These are phyloP conservation scores for Colletotrichum coccodes DNA, from an alignment of 2,329 filamentous ascomycete genomes.

Conservation along the genomic window DNA sequence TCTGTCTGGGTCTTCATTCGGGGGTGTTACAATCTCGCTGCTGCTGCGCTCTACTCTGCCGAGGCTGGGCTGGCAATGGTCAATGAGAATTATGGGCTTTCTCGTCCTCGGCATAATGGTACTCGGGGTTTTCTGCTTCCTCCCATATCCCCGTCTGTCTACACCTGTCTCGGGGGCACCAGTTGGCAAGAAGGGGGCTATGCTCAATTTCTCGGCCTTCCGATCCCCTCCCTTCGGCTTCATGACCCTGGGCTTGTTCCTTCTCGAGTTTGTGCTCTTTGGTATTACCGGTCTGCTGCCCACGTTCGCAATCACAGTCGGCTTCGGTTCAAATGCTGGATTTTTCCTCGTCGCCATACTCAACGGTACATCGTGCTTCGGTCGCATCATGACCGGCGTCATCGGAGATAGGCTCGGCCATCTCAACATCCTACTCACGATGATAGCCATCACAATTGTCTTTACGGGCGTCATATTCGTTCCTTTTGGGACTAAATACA, in stretches of 20 bases:
- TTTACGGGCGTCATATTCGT: slow-evolving; percentile 55
- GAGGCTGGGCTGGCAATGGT: slow-evolving; percentile 45
- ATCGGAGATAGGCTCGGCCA: slow-evolving; percentile 53
- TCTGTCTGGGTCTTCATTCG: slow-evolving; percentile 36
- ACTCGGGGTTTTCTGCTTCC: slow-evolving; percentile 45
- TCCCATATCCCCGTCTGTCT: slow-evolving; percentile 39
- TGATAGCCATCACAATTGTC: slow-evolving; percentile 47
- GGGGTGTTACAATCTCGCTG: slow-evolving; percentile 45
- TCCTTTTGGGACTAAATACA: slow-evolving; percentile 52
- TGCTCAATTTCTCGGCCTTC: slow-evolving; percentile 52
- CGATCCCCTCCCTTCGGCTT: slow-evolving; percentile 51
- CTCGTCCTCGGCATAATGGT: slow-evolving; percentile 40
- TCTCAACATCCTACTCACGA: slow-evolving; percentile 54
- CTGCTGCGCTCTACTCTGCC: slow-evolving; percentile 44
- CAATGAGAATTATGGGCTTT: slow-evolving; percentile 44
- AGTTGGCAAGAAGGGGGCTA: background rate
- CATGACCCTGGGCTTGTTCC: slow-evolving; percentile 52
- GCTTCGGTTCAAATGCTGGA: slow-evolving; percentile 48
- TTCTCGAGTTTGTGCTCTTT: slow-evolving; percentile 60
- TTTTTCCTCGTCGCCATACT: slow-evolving; percentile 56
- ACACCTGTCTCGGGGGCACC: slow-evolving; percentile 9
- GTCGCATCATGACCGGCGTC: slow-evolving; percentile 54
- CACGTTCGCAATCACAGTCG: slow-evolving; percentile 51
- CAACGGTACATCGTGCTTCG: slow-evolving; percentile 53
- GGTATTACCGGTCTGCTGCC: slow-evolving; percentile 57